These are phyloP conservation scores for Mrakia gelida DNA, from an alignment of 768 basidiomycete genomes.

Conservation along the genomic window DNA sequence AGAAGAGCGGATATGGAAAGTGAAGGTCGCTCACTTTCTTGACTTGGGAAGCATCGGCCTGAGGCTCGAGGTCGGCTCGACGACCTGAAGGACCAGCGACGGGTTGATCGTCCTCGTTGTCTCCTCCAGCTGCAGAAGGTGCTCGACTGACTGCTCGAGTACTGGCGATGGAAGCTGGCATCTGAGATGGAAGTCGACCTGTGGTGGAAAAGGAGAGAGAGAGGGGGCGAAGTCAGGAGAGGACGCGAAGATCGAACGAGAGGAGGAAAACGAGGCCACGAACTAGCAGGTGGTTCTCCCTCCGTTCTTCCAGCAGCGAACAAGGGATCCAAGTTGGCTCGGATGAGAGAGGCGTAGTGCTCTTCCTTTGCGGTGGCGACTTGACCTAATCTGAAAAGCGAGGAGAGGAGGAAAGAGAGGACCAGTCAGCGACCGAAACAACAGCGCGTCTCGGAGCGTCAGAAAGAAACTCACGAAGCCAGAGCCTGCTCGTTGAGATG, in stretches of 20 bases:
- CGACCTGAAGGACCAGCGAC: not conserved
- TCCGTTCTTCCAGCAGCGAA: constrained; percentile 1
- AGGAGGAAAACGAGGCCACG: not conserved
- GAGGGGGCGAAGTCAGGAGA: not conserved
- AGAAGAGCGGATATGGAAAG: not conserved
- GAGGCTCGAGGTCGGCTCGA: not conserved
- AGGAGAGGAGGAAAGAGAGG: not conserved
- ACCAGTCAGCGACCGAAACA: not conserved
- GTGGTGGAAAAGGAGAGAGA: not conserved
- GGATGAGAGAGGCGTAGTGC: not conserved
- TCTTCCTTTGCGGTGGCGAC: not conserved
- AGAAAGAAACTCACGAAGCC: not conserved
- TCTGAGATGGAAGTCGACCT: constrained; percentile 4
- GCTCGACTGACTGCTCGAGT: not conserved
- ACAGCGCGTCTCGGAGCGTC: not conserved
- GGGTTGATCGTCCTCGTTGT: not conserved
- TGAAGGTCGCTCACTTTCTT: not conserved
- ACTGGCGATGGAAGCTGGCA: constrained; percentile 4
- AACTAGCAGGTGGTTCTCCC: not conserved
- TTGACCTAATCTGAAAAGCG: not conserved
- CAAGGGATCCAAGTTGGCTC: not conserved
- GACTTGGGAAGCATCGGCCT: not conserved
- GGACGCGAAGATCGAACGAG: too few species aligned
- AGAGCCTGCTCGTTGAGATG: not conserved
- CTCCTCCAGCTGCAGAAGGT: not conserved